Base-by-base conservation (phyloP, 2,329 filamentous ascomycete species). In the Akanthomyces dipterigenus region DNA sequence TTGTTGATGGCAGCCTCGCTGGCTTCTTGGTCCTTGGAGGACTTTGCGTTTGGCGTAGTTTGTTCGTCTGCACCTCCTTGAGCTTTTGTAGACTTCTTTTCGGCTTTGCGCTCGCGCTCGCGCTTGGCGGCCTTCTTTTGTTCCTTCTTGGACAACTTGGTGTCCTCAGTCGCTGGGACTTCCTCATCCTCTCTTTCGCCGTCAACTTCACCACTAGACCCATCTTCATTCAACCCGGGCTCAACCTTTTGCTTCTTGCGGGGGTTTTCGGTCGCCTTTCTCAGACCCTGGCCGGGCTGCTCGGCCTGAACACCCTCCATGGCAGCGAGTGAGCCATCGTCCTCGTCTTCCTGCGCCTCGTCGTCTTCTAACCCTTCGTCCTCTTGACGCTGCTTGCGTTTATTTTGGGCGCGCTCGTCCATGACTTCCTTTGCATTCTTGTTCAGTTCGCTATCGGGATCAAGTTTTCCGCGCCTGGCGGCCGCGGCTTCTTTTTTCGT, bases 361-460 rank as follows among this genome's bases (percentile, higher is more conserved):
- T 75, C 76, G 12, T 76, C 80, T 46, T 79, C 79, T 45, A 74
- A 67, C 12, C 69, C 69, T 61, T 70, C 71, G 11, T 77, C 77
- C 26, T 77, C 76, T 40, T 80, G 72, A 59, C 86, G 84, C 31
- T 89, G 80, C 77, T 96, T 96, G 63, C 91, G 85, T 79, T 96
- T 96, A 69, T 90, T 91, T 67, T 78, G 78, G 48, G 82, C 84
- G 60, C 83, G 79, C 71, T 96, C 93, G 67, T 96, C 91, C 85
- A 96, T 88, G 64, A 97, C 86, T 74, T 98, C 93, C 73, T 96
- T 93, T 64, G 92, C 93, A 66, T 87, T 95, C 65, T 78, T 80
- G 79, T 96, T 95, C 66, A 82, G 73, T 64, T 88, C 87, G 70
- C 91, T 92, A 66, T 93, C 91, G 28, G 95, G 93, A 70, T 98